These are phyloP conservation scores for Daldinia sp. DNA, from an alignment of 2,329 filamentous ascomycete species.

Conservation along the genomic window DNA sequence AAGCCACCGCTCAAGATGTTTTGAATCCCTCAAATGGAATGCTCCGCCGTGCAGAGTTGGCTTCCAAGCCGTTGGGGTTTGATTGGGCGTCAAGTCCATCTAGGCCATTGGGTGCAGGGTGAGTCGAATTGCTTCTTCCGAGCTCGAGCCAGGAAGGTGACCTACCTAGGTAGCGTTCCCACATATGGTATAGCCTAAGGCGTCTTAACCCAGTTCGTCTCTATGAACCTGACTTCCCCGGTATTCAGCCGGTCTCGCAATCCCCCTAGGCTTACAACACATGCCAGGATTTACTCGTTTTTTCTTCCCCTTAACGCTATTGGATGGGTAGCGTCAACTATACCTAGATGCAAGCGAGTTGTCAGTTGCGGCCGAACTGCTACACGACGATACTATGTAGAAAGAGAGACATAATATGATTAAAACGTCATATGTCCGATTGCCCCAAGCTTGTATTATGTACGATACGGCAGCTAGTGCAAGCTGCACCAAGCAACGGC, in stretches of 20 bases:
- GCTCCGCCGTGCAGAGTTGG: constrained; percentile 27
- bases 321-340: not conserved
- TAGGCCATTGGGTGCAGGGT: constrained; percentile 24
- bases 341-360: constrained; percentile 2
- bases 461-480: constrained; percentile 35
- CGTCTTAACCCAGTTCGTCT: constrained; percentile 24
- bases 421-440: constrained; percentile 16
- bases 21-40: constrained; percentile 29
- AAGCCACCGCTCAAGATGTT: constrained; percentile 22
- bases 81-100: constrained; percentile 20
- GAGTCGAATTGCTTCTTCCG: constrained; percentile 27
- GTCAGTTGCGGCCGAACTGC: not conserved
- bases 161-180: constrained; percentile 28
- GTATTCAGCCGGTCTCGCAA: constrained; percentile 25
- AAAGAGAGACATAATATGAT: constrained; percentile 22
- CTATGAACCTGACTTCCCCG: constrained; percentile 20
- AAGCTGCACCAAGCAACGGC: constrained; percentile 28
- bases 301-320: not conserved
- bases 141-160: constrained; percentile 23
- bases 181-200: constrained; percentile 33
- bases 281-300: constrained; percentile 10
- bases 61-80: constrained; percentile 18
- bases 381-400: constrained; percentile 18
- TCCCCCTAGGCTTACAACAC: constrained; percentile 15
- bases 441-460: constrained; percentile 11